These are phyloP conservation scores for Plasmopara muralis DNA, from an alignment of 352 stramenopile species.

Conservation along the genomic window DNA sequence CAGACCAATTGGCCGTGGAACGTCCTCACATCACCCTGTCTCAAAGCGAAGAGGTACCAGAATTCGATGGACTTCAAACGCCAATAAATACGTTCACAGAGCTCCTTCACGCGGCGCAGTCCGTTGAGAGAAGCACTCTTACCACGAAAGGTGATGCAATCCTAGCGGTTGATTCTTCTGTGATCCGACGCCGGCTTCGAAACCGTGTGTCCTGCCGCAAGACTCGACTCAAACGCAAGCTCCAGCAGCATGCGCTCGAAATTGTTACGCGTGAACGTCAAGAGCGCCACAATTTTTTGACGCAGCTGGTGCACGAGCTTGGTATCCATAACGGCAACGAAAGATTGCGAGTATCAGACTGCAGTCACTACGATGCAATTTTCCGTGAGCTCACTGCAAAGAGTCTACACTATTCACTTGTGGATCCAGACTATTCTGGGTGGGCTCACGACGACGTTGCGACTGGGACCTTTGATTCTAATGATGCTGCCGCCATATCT, in stretches of 20 bases:
- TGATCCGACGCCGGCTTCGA: slow-evolving; percentile 26
- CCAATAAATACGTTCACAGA: slow-evolving; percentile 20
- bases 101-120: slow-evolving; percentile 21
- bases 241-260: slow-evolving; percentile 24
- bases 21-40: no score
- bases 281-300: slow-evolving; percentile 29
- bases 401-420: slow-evolving; percentile 29
- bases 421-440: slow-evolving; percentile 26
- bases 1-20: no score
- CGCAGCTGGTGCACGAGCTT: slow-evolving; percentile 20
- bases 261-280: slow-evolving; percentile 24
- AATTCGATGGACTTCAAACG: slow-evolving; percentile 1
- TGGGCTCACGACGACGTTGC: neutral
- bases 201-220: slow-evolving; percentile 40
- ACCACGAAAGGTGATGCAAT: slow-evolving; percentile 1
- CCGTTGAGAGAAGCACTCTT: slow-evolving; percentile 5
- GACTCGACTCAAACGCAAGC: slow-evolving; percentile 28
- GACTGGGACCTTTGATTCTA: neutral
- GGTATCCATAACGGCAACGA: neutral
- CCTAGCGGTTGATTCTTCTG: neutral
- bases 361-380: slow-evolving; percentile 5
- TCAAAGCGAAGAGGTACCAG: no score
- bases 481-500: neutral
- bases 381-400: slow-evolving; percentile 24
- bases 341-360: neutral